Base-by-base conservation (phyloP, 2,329 filamentous ascomycete genomes). In the Phialophora verrucosa region DNA sequence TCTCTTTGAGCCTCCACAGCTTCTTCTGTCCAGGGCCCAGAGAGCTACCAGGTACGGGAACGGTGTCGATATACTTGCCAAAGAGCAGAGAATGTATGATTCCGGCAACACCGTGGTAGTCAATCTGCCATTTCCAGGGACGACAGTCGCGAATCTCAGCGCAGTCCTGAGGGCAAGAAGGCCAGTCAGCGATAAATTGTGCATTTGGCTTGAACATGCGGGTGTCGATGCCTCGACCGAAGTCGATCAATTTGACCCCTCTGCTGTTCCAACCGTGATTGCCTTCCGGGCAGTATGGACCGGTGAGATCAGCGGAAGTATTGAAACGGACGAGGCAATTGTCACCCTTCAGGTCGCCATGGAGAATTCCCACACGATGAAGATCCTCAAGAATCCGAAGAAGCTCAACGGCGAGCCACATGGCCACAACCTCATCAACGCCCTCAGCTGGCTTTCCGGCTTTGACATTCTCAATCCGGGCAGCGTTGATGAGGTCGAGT, bases 91-190 rank as follows among this genome's bases (percentile, higher is more conserved):
- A 90, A 79, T 99, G 93, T 4, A 98, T 83, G 27, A 92, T 91
- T 4, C 92, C 93, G 0, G 95, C 95, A 0, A 97, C 84, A 12
- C 95, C 95, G 77, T 96, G 92, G 74, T 98, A 96, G 81, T 99
- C 95, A 71, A 97, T 92, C 77, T 99, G 95, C 82, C 93, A 97
- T 1, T 94, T 98, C 95, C 95, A 99, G 0, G 93, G 93, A 0
- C 94, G 86, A 64, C 92, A 87, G 80, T 99, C 94, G 55, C 93
- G 90, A 87, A 98, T 97, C 83, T 99, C 95, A 20, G 91, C 90
- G 78, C 95, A 99, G 79, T 99, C 95, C 60, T 92, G 90, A 27
- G 90, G 85, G 17, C 87, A 87, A 0, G 92, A 93, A 78, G 95
- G 91, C 95, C 95, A 99, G 80, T 99, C 95, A 0, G 94, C 95